Evolutionary conservation across 495 filamentous ascomycete genomes (phyloP), one percentile per base, ranked within the genome.

Genomic region (Penicillium angulare): DNA sequence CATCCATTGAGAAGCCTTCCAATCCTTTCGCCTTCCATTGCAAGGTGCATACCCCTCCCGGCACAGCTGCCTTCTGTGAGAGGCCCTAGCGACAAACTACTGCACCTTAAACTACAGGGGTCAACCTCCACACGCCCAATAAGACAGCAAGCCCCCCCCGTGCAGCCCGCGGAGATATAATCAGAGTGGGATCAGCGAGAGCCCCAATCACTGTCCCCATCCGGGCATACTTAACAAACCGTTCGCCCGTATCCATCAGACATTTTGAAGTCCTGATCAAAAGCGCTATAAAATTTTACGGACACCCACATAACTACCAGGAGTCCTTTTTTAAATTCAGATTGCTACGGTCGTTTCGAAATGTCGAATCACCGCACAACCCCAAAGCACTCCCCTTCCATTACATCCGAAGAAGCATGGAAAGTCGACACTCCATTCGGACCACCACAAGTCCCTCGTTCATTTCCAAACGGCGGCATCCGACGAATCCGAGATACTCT

Each of bases 401-500:
- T 67, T 44, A 41, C 47, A 22, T 69, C 69, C 2, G 65, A 71
- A 26, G 54, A 50, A 22, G 60, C 67, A 34, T 71, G 67, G 69
- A 66, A 57, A 17, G 61, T 64, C 39, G 68, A 72, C 39, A 62
- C 57, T 7, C 71, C 71, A 7, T 74, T 71, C 26, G 71, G 71
- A n/a, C 67, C 71, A 4, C 71, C 71, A 43, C 61, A 59, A 16
- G 50, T 72, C 17, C 53, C 60, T 0, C 62, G 47, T 22, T 59
- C 65, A 12, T 59, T 69, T 35, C 56, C 62, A 3, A 62, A 57
- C 12, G 53, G 50, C 2, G 66, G 69, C 15, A 75, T 76, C 34
- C 59, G 62, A 24, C 68, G 69, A 9, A 54, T 76, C 12, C 72
- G 67, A 33, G 55, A 72, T 18, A 73, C 70, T 0, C 55, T 76